phyloP scores from a whole-genome alignment of 1,284 basidiomycete species.

The Leccinum brunneo-olivaceum region DNA sequence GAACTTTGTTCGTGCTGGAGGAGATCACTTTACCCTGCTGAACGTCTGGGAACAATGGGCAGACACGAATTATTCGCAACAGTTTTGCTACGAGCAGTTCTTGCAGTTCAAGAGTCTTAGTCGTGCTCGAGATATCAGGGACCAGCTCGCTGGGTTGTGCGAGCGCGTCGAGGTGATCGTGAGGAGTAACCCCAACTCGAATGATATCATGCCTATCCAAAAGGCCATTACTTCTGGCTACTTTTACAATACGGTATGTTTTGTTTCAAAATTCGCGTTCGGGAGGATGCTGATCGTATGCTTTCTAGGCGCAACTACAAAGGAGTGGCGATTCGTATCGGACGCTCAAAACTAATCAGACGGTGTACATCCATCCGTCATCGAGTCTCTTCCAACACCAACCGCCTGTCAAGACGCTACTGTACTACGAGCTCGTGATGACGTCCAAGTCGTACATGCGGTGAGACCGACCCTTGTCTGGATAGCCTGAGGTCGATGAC shows the following conservation, averaged over 20 bases:
- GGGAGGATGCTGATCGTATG: constrained; percentile 6
- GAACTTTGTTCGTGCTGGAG: constrained; percentile 92
- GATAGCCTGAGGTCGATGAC: not conserved
- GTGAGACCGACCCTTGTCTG: constrained; percentile 27
- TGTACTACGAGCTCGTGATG: constrained; percentile 94
- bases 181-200: constrained; percentile 79
- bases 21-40: constrained; percentile 94
- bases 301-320: constrained; percentile 70
- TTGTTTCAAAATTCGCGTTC: not conserved
- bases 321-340: constrained; percentile 90
- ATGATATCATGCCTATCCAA: constrained; percentile 89
- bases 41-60: constrained; percentile 99
- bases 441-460: constrained; percentile 83
- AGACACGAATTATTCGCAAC: constrained; percentile 91
- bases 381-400: constrained; percentile 93
- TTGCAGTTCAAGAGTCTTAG: constrained; percentile 94
- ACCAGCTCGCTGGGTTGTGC: constrained; percentile 92
- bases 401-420: constrained; percentile 83
- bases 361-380: constrained; percentile 94
- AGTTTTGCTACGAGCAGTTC: constrained; percentile 95
- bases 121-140: constrained; percentile 91
- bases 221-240: constrained; percentile 94
- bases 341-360: constrained; percentile 91
- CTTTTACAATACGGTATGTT: constrained; percentile 88
- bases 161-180: constrained; percentile 96